These are phyloP conservation scores for Penicillium cosmopolitanum DNA, from an alignment of 495 filamentous ascomycete species.

Conservation along the genomic window DNA sequence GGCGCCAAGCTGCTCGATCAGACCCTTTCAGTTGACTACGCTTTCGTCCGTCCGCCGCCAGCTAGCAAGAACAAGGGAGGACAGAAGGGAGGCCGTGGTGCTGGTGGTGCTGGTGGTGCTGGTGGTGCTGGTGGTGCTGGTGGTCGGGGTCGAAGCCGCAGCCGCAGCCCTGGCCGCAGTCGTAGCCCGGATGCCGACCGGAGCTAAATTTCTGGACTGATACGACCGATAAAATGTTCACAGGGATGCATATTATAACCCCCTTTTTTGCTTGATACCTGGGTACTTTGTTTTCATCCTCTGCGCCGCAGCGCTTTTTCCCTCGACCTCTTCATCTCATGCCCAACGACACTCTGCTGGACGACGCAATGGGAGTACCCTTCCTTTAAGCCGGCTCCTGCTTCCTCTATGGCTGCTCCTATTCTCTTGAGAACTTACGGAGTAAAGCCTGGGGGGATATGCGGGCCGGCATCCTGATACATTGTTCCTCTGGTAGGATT, in stretches of 20 bases:
- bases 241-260: constrained; percentile 2
- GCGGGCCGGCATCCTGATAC: constrained; percentile 39
- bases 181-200: constrained; percentile 57
- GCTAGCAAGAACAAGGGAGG: constrained; percentile 61
- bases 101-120: constrained; percentile 4
- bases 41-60: constrained; percentile 93
- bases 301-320: constrained; percentile 5
- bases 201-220: constrained; percentile 30
- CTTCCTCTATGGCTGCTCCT: constrained; percentile 5
- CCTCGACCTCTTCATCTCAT: background rate
- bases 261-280: constrained; percentile 20
- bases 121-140: constrained; percentile 31
- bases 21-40: constrained; percentile 90
- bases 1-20: constrained; percentile 87
- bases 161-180: constrained; percentile 60
- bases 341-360: background rate
- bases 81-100: constrained; percentile 49
- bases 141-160: constrained; percentile 44
- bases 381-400: background rate
- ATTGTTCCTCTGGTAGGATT: constrained; percentile 36
- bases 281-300: constrained; percentile 15
- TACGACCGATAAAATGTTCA: constrained; percentile 3
- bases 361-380: background rate
- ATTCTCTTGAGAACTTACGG: background rate
- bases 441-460: constrained; percentile 16